Evolutionary conservation across 2,329 filamentous ascomycete genomes (phyloP).

Genomic region (Microsporum ferrugineum): DNA sequence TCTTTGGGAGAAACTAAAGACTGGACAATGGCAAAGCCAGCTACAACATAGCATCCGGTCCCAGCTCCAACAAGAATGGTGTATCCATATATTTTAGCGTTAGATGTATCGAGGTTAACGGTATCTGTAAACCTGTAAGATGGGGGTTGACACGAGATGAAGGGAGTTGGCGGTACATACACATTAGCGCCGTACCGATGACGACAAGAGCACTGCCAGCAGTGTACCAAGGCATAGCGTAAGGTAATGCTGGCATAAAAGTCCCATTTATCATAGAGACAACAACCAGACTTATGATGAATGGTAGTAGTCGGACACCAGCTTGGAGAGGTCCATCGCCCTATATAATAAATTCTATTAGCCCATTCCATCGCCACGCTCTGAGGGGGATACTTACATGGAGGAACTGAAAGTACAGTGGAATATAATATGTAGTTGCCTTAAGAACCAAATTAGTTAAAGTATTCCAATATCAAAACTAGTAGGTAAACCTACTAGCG

Average conservation of each 20-base stretch:
- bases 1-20: slow-evolving; percentile 23
- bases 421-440: slow-evolving; percentile 41
- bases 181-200: slow-evolving; percentile 16
- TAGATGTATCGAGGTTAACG: slow-evolving; percentile 17
- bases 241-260: slow-evolving; percentile 16
- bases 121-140: not conserved
- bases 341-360: slow-evolving; percentile 24
- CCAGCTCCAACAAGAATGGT: slow-evolving; percentile 33
- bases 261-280: slow-evolving; percentile 16
- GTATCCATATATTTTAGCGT: slow-evolving; percentile 20
- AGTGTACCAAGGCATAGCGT: slow-evolving; percentile 22
- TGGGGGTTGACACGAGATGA: not conserved
- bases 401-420: slow-evolving; percentile 44
- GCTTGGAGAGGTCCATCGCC: slow-evolving; percentile 28
- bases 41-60: slow-evolving; percentile 23
- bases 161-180: slow-evolving; percentile 22
- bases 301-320: slow-evolving; percentile 25
- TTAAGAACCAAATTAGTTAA: slow-evolving; percentile 22
- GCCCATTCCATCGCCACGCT: not conserved
- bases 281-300: slow-evolving; percentile 19
- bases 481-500: not conserved
- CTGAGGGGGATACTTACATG: too few relatives aligned
- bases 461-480: too few relatives aligned
- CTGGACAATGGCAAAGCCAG: slow-evolving; percentile 30
- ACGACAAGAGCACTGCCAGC: slow-evolving; percentile 20